Conservation (phyloP, 805 yeast species). For the Lachancea thermotolerans region DNA sequence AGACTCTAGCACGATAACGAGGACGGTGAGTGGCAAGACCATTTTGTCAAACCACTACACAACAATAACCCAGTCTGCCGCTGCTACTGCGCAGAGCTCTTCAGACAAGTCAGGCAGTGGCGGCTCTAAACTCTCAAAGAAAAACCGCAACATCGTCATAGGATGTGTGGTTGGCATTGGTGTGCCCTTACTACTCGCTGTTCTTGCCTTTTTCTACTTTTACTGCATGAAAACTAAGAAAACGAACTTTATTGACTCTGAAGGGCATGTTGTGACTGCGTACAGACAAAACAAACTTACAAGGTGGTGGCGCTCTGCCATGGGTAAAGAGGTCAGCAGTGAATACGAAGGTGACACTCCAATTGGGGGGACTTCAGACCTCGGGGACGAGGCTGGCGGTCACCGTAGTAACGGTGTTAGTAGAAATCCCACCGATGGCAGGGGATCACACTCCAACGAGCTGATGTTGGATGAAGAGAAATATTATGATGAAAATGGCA, state of each 20-base stretch:
- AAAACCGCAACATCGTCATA: slow-evolving; percentile 48
- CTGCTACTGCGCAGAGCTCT: slow-evolving; percentile 22
- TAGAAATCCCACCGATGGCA: slow-evolving; percentile 6
- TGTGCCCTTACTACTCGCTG: slow-evolving; percentile 42
- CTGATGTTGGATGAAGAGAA: slow-evolving; percentile 19
- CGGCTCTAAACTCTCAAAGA: slow-evolving; percentile 39
- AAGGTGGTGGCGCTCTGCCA: slow-evolving; percentile 24
- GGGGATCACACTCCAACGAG: slow-evolving; percentile 15
- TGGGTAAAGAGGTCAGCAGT: slow-evolving; percentile 23
- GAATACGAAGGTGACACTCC: slow-evolving; percentile 25
- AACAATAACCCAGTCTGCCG: slow-evolving; percentile 27
- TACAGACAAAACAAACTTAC: slow-evolving; percentile 28
- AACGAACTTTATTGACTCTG: slow-evolving; percentile 32
- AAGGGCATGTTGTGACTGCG: slow-evolving; percentile 33
- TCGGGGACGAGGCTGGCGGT: slow-evolving; percentile 3
- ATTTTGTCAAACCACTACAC: slow-evolving; percentile 28
- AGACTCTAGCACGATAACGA: slow-evolving; percentile 18
- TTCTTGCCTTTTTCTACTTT: slow-evolving; percentile 21
- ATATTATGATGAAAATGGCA: slow-evolving; percentile 20
- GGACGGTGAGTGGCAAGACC: slow-evolving; percentile 31
- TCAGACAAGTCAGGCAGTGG: slow-evolving; percentile 10
- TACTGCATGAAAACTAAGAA: slow-evolving; percentile 27
- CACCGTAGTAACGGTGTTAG: slow-evolving; percentile 5
- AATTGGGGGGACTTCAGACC: slow-evolving; percentile 15
- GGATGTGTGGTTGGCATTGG: slow-evolving; percentile 72